Percentiles rank a stretch among this genome's conserved stretches.
Evolutionary conservation across 805 yeast species (phyloP).

Genomic region (Pichia ethanolica): DNA sequence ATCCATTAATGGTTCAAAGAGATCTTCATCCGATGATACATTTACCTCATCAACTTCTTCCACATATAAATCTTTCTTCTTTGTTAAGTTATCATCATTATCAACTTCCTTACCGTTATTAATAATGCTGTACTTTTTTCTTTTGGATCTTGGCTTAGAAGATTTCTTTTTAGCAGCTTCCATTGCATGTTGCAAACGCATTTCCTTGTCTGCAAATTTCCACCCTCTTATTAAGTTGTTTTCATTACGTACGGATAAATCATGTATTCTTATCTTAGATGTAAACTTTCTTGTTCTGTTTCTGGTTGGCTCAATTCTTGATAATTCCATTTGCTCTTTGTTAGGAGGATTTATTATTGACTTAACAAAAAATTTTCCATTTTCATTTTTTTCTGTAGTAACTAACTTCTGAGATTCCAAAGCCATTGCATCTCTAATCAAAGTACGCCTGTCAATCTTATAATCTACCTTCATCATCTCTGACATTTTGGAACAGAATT

Average conservation of each 20-base stretch:
- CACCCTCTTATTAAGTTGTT: slow-evolving; percentile 6
- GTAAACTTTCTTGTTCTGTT: slow-evolving; percentile 5
- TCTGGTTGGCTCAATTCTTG: neutral
- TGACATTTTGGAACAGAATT: slow-evolving; percentile 35
- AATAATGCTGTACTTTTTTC: neutral
- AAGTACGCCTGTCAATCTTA: slow-evolving; percentile 47
- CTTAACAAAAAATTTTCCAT: slow-evolving; percentile 9
- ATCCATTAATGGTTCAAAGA: slow-evolving; percentile 23
- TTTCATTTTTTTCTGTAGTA: slow-evolving; percentile 8
- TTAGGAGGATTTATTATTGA: slow-evolving; percentile 14
- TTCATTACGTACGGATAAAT: slow-evolving; percentile 7
- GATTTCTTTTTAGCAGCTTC: neutral
- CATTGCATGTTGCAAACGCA: slow-evolving; percentile 8
- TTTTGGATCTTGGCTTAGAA: neutral
- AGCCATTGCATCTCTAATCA: slow-evolving; percentile 34
- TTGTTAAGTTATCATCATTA: neutral
- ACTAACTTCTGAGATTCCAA: slow-evolving; percentile 28
- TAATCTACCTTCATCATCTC: slow-evolving; percentile 32
- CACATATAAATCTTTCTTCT: neutral
- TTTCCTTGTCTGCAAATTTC: slow-evolving; percentile 10
- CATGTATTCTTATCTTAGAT: slow-evolving; percentile 7
- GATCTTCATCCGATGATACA: slow-evolving; percentile 15
- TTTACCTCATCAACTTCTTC: neutral
- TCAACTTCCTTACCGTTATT: neutral
- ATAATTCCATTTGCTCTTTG: slow-evolving; percentile 8